Evolutionary conservation across 2,329 filamentous ascomycete species (phyloP), one percentile per base, ranked within the genome.

Genomic region (Claviceps digitariae): DNA sequence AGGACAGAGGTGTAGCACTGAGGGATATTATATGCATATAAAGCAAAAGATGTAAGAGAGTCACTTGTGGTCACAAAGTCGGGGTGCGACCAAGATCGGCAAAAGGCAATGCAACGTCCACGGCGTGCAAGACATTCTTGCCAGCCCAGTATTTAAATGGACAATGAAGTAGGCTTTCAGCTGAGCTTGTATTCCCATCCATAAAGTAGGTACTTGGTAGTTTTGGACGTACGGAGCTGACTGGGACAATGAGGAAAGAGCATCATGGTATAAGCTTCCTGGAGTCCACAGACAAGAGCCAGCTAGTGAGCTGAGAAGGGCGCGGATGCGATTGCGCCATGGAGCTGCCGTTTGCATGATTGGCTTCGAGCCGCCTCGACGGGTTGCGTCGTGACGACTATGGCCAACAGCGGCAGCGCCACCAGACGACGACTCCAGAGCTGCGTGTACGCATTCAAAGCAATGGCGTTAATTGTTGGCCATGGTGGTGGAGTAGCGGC

Each of bases 291-390:
- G 21, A 9, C 40, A 31, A 38, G 34, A 25, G 44, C 48, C 36
- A 52, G 45, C 49, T 49, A 17, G 7, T 36, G 34, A 36, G 48
- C 49, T 40, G 21, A 23, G 23, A 44, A 51, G 29, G 21, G 40
- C 47, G 48, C n/a, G 38, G 44, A 15, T 48, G 47, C 48, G 50
- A 54, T 56, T 41, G 55, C 55, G 52, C 55, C 48, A 56, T 56
- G 34, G 13, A 23, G 36, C 47, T 25, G 2, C 15, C 15, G 20
- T 25, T 48, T 20, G 20, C 48, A 45, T 55, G 48, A 55, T 55
- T 55, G 54, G 54, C 54, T 25, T 51, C 25, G 17, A 4, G 21
- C 23, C 34, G 31, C 20, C 21, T 29, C 2, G 25, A 52, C 46
- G 46, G 53, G 31, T 48, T 53, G 23, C 10, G 29, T 36, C 25